phyloP scores from a whole-genome alignment of 2,329 filamentous ascomycete genomes.

The Aulographum hederae region DNA sequence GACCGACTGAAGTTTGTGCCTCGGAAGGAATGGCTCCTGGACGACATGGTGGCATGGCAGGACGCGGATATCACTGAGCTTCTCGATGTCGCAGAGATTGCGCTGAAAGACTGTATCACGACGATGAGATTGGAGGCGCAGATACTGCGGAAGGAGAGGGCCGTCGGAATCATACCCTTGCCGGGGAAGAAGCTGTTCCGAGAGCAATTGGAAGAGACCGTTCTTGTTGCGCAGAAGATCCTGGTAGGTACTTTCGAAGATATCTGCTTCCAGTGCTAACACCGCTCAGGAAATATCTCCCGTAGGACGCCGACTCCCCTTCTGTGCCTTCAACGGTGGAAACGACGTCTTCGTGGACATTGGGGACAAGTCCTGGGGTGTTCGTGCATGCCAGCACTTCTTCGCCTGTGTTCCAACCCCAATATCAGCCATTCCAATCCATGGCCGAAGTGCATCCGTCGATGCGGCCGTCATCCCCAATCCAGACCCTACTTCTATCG shows the following conservation, averaged over 20 bases:
- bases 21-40: constrained; percentile 51
- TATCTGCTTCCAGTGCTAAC: neutral
- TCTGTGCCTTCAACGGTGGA: constrained; percentile 93
- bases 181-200: constrained; percentile 55
- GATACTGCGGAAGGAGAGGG: constrained; percentile 62
- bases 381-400: constrained; percentile 78
- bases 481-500: too few species aligned
- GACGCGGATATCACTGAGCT: constrained; percentile 60
- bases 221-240: constrained; percentile 82
- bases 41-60: constrained; percentile 61
- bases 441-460: too few species aligned
- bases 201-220: constrained; percentile 88
- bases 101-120: constrained; percentile 62
- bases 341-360: constrained; percentile 98
- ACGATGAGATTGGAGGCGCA: constrained; percentile 64
- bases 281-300: constrained; percentile 57
- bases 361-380: constrained; percentile 93
- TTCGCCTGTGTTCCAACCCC: too few species aligned
- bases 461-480: too few species aligned
- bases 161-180: constrained; percentile 33
- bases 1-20: constrained; percentile 50
- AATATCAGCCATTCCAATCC: too few species aligned
- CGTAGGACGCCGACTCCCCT: constrained; percentile 55
- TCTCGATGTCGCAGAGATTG: constrained; percentile 77
- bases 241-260: too few species aligned